A percentile compares a stretch with the other conserved stretches of the same genome.
Evolutionary conservation across 208 protist species (phyloP).

Genomic region (Naegleria lovaniensis): DNA sequence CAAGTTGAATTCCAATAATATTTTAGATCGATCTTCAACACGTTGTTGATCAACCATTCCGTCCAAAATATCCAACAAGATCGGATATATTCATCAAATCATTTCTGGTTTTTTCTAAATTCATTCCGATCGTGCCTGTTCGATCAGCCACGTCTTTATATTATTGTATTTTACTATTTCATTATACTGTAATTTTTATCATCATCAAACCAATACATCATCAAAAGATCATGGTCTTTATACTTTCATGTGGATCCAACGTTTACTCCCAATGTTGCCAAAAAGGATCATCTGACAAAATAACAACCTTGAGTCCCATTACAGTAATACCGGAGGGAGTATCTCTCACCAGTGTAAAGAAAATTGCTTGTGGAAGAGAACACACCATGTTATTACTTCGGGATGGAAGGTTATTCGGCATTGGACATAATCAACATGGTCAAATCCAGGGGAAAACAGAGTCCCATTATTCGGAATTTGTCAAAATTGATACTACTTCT

Average conservation of each 20-base stretch:
- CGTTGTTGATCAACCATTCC: too few species aligned
- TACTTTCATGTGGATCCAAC: neutral
- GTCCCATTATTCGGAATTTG: neutral
- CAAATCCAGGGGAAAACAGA: neutral
- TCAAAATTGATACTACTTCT: neutral
- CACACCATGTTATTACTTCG: neutral
- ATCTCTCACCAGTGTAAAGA: neutral
- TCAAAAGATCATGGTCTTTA: too few species aligned
- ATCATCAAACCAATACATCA: too few species aligned
- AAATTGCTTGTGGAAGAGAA: neutral
- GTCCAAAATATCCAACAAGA: too few species aligned
- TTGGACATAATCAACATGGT: conserved; percentile 12
- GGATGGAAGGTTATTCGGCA: neutral
- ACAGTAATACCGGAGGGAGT: neutral
- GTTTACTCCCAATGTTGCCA: neutral
- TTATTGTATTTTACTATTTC: too few species aligned
- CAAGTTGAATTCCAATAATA: too few species aligned
- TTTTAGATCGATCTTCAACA: too few species aligned
- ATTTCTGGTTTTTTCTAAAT: too few species aligned
- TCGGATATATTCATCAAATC: too few species aligned
- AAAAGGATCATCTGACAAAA: neutral
- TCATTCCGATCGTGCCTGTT: too few species aligned
- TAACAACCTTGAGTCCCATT: neutral
- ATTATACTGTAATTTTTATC: too few species aligned
- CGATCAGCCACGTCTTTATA: too few species aligned